Conservation (phyloP, 2,329 filamentous ascomycete species). For the Allantophomopsis cytisporea region DNA sequence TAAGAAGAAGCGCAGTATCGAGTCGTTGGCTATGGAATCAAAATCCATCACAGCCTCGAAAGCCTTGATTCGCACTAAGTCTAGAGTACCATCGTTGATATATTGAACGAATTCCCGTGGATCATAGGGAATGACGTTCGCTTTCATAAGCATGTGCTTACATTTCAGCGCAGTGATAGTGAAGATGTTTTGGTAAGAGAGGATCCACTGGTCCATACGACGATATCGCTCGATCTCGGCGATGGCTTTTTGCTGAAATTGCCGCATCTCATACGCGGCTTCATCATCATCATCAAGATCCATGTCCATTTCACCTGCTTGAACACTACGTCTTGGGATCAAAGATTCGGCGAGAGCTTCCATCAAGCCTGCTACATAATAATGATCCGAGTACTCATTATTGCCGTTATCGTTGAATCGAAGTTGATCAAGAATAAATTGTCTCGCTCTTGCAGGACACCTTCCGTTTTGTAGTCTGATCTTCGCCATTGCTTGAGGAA, state of each 20-base stretch:
- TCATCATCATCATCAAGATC: constrained; percentile 24
- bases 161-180: constrained; percentile 49
- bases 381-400: constrained; percentile 79
- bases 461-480: constrained; percentile 64
- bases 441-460: constrained; percentile 66
- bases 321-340: constrained; percentile 28
- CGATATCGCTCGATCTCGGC: constrained; percentile 55
- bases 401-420: constrained; percentile 90
- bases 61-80: constrained; percentile 51
- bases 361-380: constrained; percentile 77
- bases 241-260: constrained; percentile 29
- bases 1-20: constrained; percentile 41
- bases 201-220: constrained; percentile 54
- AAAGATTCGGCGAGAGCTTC: constrained; percentile 43
- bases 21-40: constrained; percentile 40
- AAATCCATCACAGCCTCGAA: constrained; percentile 51
- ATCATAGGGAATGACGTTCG: constrained; percentile 39
- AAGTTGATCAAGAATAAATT: constrained; percentile 78
- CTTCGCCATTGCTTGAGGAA: constrained; percentile 66
- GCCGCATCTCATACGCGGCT: constrained; percentile 27
- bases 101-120: constrained; percentile 48
- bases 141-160: constrained; percentile 49
- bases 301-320: constrained; percentile 13
- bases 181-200: constrained; percentile 55
- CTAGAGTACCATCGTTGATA: constrained; percentile 47